Percentiles rank a stretch among this genome's conserved stretches.
Conservation (phyloP, 2,329 filamentous ascomycete species). For the Cladosporium sp. region DNA sequence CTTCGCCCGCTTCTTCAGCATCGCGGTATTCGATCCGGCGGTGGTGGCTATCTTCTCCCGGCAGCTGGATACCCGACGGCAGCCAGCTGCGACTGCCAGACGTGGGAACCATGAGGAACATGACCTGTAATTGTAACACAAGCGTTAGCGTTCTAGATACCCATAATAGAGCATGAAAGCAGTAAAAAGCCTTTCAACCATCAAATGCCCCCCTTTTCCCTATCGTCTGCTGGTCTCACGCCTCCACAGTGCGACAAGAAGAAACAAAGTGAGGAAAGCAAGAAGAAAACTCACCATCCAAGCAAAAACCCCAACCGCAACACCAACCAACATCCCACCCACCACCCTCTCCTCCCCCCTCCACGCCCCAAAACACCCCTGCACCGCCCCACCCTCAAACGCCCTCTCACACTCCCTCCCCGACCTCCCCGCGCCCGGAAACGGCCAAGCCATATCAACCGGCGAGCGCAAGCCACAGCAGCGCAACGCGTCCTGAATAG, state of each 20-base stretch:
- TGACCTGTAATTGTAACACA: background rate
- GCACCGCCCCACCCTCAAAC: constrained; percentile 39
- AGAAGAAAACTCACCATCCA: constrained; percentile 48
- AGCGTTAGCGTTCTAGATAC: constrained; percentile 4
- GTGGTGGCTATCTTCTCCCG: constrained; percentile 19
- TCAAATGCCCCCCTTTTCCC: background rate
- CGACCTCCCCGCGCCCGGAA: constrained; percentile 37
- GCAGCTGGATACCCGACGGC: constrained; percentile 25
- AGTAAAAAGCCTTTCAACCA: background rate
- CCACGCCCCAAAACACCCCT: constrained; percentile 54
- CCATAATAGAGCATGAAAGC: background rate
- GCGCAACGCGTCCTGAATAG: constrained; percentile 61
- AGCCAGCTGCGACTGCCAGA: constrained; percentile 27
- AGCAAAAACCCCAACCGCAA: constrained; percentile 51
- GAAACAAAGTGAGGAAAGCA: background rate
- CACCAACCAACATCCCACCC: constrained; percentile 52
- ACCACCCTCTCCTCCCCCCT: constrained; percentile 50
- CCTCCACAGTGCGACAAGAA: background rate
- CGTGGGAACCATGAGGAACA: constrained; percentile 19
- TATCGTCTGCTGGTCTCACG: background rate
- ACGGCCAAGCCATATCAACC: constrained; percentile 61
- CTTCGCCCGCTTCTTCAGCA: constrained; percentile 22
- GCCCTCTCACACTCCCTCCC: constrained; percentile 42
- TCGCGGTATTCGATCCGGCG: constrained; percentile 25
- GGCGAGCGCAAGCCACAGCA: constrained; percentile 63